phyloP scores from a whole-genome alignment of 129 eudicot species.

The Silybum marianum region DNA sequence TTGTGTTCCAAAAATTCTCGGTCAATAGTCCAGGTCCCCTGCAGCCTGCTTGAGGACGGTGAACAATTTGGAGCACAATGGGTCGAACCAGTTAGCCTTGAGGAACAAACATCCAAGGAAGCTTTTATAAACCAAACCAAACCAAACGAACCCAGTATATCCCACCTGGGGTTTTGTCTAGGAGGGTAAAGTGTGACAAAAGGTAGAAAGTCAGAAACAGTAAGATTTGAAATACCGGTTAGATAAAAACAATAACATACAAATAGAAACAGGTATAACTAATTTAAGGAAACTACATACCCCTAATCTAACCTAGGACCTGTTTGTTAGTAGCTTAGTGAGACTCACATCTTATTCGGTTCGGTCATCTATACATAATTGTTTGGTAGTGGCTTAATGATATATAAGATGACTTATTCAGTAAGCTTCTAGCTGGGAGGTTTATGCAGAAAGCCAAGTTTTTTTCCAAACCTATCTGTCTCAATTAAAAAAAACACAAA shows the following conservation, averaged over 20 bases:
- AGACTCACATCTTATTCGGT: too few species aligned
- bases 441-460: too few species aligned
- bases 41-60: conserved; percentile 13
- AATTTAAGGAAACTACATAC: too few species aligned
- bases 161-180: neutral
- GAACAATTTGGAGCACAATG: conserved; percentile 19
- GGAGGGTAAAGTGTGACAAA: neutral
- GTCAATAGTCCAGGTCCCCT: conserved; percentile 16
- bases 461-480: too few species aligned
- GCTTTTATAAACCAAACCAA: neutral
- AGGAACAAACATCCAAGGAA: neutral
- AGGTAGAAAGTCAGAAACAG: neutral
- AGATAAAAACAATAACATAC: neutral
- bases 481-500: too few species aligned
- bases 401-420: too few species aligned
- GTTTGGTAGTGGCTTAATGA: too few species aligned
- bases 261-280: neutral
- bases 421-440: too few species aligned
- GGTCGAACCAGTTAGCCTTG: conserved; percentile 5
- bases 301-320: too few species aligned
- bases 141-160: neutral
- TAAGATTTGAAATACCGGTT: neutral
- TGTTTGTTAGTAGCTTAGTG: too few species aligned
- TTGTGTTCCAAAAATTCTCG: conserved; percentile 24
- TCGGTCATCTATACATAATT: too few species aligned